phyloP scores from a whole-genome alignment of 192 early-diverging fungal genomes.

The Backusella liffmaniae region DNA sequence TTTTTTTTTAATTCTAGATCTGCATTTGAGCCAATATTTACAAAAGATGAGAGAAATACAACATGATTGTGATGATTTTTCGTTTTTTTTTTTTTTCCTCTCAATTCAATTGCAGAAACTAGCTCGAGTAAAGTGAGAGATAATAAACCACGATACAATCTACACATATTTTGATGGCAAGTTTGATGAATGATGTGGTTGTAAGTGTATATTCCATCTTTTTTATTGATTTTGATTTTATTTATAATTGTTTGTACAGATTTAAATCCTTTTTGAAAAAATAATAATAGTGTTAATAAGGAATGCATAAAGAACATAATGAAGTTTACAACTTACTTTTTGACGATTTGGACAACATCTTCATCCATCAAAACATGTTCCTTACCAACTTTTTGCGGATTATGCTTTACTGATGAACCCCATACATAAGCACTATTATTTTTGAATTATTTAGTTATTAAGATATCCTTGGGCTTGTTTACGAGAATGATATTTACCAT shows the following conservation, averaged over 20 bases:
- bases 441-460: too few relatives aligned
- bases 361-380: constrained; percentile 90
- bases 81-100: too few relatives aligned
- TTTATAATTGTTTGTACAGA: constrained; percentile 2
- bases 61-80: too few relatives aligned
- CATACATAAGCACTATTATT: constrained; percentile 78
- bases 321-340: constrained; percentile 37
- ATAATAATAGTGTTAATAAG: not conserved
- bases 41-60: too few relatives aligned
- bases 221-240: not conserved
- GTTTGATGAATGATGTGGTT: not conserved
- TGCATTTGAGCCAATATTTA: too few relatives aligned
- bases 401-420: constrained; percentile 94
- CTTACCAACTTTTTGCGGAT: constrained; percentile 97
- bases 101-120: too few relatives aligned
- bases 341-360: constrained; percentile 94
- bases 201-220: not conserved
- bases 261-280: not conserved
- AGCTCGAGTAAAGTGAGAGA: too few relatives aligned
- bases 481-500: constrained; percentile 47
- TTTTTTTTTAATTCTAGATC: too few relatives aligned
- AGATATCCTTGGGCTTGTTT: not conserved
- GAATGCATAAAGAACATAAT: not conserved
- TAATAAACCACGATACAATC: not conserved
- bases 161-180: too few relatives aligned